Evolutionary conservation across 495 filamentous ascomycete genomes (phyloP), one percentile per base, ranked within the genome.

Genomic region (Penicillium waksmanii): DNA sequence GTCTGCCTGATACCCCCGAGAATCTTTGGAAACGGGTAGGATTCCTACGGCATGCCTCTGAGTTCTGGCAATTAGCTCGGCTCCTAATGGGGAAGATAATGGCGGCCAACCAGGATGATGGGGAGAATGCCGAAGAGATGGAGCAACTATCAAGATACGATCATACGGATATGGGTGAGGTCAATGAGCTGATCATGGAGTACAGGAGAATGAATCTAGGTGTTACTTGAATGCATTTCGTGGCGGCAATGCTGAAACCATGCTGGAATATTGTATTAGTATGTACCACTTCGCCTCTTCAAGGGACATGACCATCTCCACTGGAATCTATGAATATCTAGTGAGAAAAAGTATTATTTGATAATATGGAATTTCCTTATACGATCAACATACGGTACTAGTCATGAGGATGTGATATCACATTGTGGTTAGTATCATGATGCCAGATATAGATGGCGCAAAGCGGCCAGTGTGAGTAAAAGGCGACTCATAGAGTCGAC

Each of bases 121-220:
- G 47, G 9, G 11, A 34, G 10, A 48, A 54, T 33, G 23, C 27
- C 17, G 54, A 59, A 5, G 33, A 40, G 15, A 43, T 11, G 15
- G 2, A 21, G 9, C 50, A 40, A 12, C 35, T 54, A 18, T 51
- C 43, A 35, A 50, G 65, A 57, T 73, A 69, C 40, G 67, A 70
- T 42, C 65, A 73, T 55, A 66, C 62, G 1, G 70, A 71, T 55
- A 71, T 73, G 66, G 60, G 44, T 12, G 66, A 67, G 47, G 68
- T 73, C n/a, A 69, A 73, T 60, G 65, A 35, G n/a, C 48, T 67
- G 50, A 73, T 73, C 19, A 65, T 65, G 64, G 62, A 69, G 55
- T 73, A 73, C 60, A 57, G 66, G 25, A 57, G 59, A 35, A n/a
- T 69, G 55, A 71, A 61, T 63, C 46, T 73, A 15, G 63, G 57